Evolutionary conservation across 2,329 filamentous ascomycete genomes (phyloP).

Genomic region (Salinomyces thailandicus): DNA sequence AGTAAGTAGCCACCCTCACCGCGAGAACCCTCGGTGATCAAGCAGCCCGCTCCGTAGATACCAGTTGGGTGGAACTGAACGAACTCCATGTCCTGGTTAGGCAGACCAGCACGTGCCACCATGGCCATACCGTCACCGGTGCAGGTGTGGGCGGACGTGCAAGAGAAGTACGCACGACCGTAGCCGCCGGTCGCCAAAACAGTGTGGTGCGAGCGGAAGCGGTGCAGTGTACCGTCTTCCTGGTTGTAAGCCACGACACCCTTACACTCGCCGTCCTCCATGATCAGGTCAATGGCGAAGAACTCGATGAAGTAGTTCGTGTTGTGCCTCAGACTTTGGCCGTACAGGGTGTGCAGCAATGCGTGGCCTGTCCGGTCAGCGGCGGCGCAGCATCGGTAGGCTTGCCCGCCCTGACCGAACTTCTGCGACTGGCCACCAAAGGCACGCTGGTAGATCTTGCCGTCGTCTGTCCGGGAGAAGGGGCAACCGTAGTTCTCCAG

Average conservation of each 20-base stretch:
- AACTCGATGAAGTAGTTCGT: conserved; percentile 99
- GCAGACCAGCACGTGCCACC: conserved; percentile 93
- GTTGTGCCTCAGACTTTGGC: conserved; percentile 92
- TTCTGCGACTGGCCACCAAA: conserved; percentile 96
- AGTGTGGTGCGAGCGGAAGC: conserved; percentile 93
- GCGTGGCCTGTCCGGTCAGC: conserved; percentile 96
- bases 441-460: conserved; percentile 95
- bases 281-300: conserved; percentile 92
- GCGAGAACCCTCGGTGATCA: conserved; percentile 96
- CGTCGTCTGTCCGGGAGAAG: conserved; percentile 92
- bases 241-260: conserved; percentile 97
- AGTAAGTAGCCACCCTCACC: conserved; percentile 97
- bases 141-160: conserved; percentile 95
- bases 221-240: conserved; percentile 94
- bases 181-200: conserved; percentile 95
- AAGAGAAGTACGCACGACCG: conserved; percentile 95
- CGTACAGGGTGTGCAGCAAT: conserved; percentile 95
- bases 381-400: conserved; percentile 92
- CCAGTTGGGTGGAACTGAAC: conserved; percentile 98
- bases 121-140: conserved; percentile 99
- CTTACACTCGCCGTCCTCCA: conserved; percentile 94
- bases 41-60: conserved; percentile 95
- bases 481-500: conserved; percentile 96
- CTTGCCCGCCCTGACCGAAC: conserved; percentile 92
- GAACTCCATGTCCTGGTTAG: conserved; percentile 98